Evolutionary conservation across 2,329 filamentous ascomycete genomes (phyloP).

Genomic region (Diplodia seriata): DNA sequence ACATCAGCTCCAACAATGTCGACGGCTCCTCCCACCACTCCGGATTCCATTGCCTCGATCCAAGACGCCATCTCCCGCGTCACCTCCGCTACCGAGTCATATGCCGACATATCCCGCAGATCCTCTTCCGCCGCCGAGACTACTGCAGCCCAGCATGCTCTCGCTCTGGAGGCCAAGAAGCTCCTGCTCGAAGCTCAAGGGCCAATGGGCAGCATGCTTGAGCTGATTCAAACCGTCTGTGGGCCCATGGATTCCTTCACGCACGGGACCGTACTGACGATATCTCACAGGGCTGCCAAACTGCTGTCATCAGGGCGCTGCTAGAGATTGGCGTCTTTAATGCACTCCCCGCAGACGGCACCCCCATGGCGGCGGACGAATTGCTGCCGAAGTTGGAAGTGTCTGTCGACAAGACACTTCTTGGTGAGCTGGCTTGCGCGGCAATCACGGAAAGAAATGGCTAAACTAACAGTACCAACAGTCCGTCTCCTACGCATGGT

Average conservation of each 20-base stretch:
- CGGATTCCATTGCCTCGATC: conserved; percentile 28
- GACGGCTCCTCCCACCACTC: conserved; percentile 17
- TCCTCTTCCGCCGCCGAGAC: conserved; percentile 3
- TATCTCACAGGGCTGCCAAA: conserved; percentile 12
- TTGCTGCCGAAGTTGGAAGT: conserved; percentile 12
- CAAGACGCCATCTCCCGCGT: conserved; percentile 22
- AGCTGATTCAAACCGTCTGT: conserved; percentile 13
- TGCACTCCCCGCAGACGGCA: conserved; percentile 16
- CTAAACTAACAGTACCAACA: not conserved
- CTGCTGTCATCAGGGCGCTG: conserved; percentile 19
- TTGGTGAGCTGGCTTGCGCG: conserved; percentile 2
- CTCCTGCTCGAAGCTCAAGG: conserved; percentile 18
- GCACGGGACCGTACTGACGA: not conserved
- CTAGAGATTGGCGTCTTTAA: conserved; percentile 31
- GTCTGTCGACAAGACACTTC: conserved; percentile 4
- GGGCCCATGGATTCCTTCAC: not conserved
- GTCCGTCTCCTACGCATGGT: conserved; percentile 29
- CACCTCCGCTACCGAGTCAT: conserved; percentile 13
- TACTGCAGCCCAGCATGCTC: conserved; percentile 3
- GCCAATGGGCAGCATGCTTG: conserved; percentile 23
- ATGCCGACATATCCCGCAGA: conserved; percentile 16
- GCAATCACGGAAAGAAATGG: not conserved
- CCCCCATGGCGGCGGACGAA: conserved; percentile 25
- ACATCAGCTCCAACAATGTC: not conserved
- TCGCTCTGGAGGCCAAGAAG: conserved; percentile 14